phyloP scores from a whole-genome alignment of 2,329 filamentous ascomycete genomes.

The Atkinsonella hypoxylon region DNA sequence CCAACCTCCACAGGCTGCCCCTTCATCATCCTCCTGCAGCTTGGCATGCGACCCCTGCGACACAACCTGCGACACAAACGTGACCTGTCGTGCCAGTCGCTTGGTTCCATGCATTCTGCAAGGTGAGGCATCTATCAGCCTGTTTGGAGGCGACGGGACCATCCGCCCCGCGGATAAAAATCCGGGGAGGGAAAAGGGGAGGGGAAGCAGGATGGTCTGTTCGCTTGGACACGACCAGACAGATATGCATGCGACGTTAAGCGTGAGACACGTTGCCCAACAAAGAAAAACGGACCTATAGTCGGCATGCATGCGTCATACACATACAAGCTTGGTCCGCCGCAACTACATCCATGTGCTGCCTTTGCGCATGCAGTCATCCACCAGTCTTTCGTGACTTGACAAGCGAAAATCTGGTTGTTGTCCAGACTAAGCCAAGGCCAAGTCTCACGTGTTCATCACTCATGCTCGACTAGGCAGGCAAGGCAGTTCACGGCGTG shows the following conservation, averaged over 20 bases:
- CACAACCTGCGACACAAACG: not conserved
- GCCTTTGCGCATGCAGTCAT: not conserved
- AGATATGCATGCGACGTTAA: not conserved
- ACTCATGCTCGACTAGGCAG: not conserved
- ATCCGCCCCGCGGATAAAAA: not conserved
- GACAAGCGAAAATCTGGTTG: not conserved
- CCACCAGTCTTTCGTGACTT: not conserved
- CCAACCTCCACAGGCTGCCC: not conserved
- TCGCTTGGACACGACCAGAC: not conserved
- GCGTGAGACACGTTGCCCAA: not conserved
- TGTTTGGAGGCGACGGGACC: not conserved
- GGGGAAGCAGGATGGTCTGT: not conserved
- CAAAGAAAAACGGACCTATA: not conserved
- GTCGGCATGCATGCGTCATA: not conserved
- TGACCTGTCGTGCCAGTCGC: not conserved
- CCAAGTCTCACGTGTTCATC: not conserved
- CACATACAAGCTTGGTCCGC: not conserved
- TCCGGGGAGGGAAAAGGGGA: not conserved
- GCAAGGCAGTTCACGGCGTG: not conserved
- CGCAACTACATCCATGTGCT: not conserved
- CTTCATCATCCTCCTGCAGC: not conserved
- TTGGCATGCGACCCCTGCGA: not conserved
- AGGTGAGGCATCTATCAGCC: not conserved
- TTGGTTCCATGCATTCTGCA: not conserved
- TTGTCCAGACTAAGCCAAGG: not conserved